Conservation (phyloP, 75 land plant genomes). For the Cunninghamia lanceolata region DNA sequence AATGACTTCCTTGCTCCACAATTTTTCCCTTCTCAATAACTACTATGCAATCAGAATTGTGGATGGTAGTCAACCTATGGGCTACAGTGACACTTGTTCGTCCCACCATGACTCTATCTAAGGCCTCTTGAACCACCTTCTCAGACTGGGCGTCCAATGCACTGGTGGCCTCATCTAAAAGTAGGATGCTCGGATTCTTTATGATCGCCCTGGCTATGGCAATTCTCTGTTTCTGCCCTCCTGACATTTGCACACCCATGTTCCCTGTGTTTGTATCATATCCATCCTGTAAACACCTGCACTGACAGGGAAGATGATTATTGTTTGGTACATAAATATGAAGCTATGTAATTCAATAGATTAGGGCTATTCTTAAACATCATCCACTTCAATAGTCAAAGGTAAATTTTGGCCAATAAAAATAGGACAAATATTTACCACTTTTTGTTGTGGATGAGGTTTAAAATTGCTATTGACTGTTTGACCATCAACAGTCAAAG, state of each 20-base stretch:
- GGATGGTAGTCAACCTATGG: constrained; percentile 20
- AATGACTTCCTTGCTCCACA: constrained; percentile 24
- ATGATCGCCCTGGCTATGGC: constrained; percentile 73
- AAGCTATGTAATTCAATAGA: neutral
- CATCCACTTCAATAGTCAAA: too few species aligned
- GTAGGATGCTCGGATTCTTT: constrained; percentile 53
- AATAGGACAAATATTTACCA: too few species aligned
- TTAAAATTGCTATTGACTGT: too few species aligned
- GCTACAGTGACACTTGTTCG: constrained; percentile 58
- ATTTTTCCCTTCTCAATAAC: constrained; percentile 21
- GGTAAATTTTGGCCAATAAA: too few species aligned
- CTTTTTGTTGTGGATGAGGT: too few species aligned
- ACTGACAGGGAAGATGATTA: constrained; percentile 14
- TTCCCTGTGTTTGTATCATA: constrained; percentile 55
- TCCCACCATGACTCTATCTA: constrained; percentile 63
- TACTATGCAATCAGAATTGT: constrained; percentile 16
- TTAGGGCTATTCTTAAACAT: too few species aligned
- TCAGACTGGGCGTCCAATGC: constrained; percentile 74
- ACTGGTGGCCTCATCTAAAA: constrained; percentile 67
- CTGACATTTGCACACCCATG: constrained; percentile 56
- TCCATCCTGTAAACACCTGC: constrained; percentile 49
- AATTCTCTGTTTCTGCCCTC: constrained; percentile 66
- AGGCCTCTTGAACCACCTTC: constrained; percentile 65
- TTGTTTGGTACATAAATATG: neutral
- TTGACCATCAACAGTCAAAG: too few species aligned